Evolutionary conservation across 2,329 filamentous ascomycete species (phyloP).

Genomic region (Conoideocrella luteorostrata): DNA sequence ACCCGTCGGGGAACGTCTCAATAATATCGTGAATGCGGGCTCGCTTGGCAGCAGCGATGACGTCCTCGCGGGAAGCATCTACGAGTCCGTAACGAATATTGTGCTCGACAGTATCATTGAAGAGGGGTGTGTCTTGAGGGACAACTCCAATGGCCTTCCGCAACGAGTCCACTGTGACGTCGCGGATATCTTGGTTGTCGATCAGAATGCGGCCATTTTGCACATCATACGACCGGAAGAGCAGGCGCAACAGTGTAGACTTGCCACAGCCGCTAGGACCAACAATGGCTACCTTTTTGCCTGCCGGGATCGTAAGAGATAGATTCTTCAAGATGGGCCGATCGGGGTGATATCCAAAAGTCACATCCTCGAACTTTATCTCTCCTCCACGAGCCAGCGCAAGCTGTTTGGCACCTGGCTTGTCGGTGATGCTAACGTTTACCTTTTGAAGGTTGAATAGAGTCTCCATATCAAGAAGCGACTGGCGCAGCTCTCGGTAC

Average conservation of each 20-base stretch:
- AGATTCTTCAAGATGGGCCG: slow-evolving; percentile 82
- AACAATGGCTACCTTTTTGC: slow-evolving; percentile 92
- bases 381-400: slow-evolving; percentile 71
- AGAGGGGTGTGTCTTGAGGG: slow-evolving; percentile 92
- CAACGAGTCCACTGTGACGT: slow-evolving; percentile 75
- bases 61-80: slow-evolving; percentile 63
- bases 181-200: slow-evolving; percentile 85
- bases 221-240: slow-evolving; percentile 93
- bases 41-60: slow-evolving; percentile 70
- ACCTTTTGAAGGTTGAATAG: slow-evolving; percentile 97
- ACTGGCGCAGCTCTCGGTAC: slow-evolving; percentile 91
- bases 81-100: slow-evolving; percentile 92
- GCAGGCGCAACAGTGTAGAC: slow-evolving; percentile 80
- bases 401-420: slow-evolving; percentile 66
- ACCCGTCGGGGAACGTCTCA: slow-evolving; percentile 74
- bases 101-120: slow-evolving; percentile 93
- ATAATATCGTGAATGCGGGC: slow-evolving; percentile 84
- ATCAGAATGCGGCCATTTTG: slow-evolving; percentile 80
- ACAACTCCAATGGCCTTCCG: slow-evolving; percentile 87
- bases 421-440: slow-evolving; percentile 79
- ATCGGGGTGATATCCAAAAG: slow-evolving; percentile 84
- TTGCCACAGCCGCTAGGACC: slow-evolving; percentile 95
- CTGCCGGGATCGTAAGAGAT: slow-evolving; percentile 82
- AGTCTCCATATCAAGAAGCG: slow-evolving; percentile 95
- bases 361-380: slow-evolving; percentile 91